Percentiles rank a stretch among this genome's conserved stretches.
These are phyloP conservation scores for Lineolata rhizophorae DNA, from an alignment of 495 filamentous ascomycete genomes.

Conservation along the genomic window DNA sequence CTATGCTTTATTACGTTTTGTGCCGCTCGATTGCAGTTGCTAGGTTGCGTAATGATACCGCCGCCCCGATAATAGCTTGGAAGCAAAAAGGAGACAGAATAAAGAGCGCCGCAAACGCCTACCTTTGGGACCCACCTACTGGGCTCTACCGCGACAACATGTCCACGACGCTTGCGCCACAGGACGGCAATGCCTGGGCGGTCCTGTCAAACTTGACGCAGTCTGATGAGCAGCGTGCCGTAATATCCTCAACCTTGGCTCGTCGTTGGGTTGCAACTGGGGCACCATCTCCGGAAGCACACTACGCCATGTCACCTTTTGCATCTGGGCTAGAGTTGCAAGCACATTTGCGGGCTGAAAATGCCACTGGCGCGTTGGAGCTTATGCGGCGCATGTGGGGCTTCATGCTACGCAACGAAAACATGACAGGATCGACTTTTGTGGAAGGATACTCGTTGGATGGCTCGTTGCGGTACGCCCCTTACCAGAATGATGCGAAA, in stretches of 20 bases:
- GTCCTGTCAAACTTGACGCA: slow-evolving; percentile 16
- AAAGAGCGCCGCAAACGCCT: slow-evolving; percentile 12
- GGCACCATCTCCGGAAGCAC: slow-evolving; percentile 33
- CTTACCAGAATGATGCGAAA: slow-evolving; percentile 28
- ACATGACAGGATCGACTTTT: slow-evolving; percentile 37
- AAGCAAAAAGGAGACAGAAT: slow-evolving; percentile 6
- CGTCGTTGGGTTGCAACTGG: slow-evolving; percentile 35
- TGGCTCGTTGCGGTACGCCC: slow-evolving; percentile 33
- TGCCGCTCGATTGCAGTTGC: slow-evolving; percentile 17
- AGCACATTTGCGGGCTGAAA: slow-evolving; percentile 27
- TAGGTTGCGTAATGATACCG: slow-evolving; percentile 13
- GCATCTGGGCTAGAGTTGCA: slow-evolving; percentile 38
- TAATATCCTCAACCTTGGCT: slow-evolving; percentile 24
- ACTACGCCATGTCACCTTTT: slow-evolving; percentile 37
- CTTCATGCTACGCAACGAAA: slow-evolving; percentile 36
- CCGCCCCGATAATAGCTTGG: slow-evolving; percentile 7
- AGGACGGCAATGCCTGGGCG: slow-evolving; percentile 29
- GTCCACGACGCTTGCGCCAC: slow-evolving; percentile 19
- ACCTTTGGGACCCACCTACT: slow-evolving; percentile 12
- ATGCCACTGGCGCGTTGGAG: slow-evolving; percentile 27
- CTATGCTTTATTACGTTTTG: slow-evolving; percentile 17
- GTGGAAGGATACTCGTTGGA: slow-evolving; percentile 35
- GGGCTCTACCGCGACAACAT: slow-evolving; percentile 17
- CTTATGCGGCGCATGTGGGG: slow-evolving; percentile 37
- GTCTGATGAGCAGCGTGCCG: slow-evolving; percentile 7